Base-by-base conservation (phyloP, 352 stramenopile genomes). In the Pythium scleroteichum region DNA sequence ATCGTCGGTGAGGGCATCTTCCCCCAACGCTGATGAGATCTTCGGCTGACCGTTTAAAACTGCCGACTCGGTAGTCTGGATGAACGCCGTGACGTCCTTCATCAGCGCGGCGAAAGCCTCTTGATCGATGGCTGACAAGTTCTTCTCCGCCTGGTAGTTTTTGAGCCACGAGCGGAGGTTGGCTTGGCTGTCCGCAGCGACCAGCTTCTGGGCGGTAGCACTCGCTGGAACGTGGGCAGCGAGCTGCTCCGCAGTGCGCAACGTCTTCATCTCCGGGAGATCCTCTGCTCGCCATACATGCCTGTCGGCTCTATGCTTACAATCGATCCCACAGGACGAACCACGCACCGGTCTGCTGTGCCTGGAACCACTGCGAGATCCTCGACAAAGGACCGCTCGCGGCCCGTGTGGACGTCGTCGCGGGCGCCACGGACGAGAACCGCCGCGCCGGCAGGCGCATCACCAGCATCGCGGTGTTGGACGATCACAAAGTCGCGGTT, bases 191-290 rank as follows among this genome's bases (percentile, higher is more conserved):
- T 29, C 35, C 7, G 24, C 33, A 20, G 29, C 16, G 2, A 45
- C 57, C 12, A 66, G 59, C 41, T 50, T 48, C 29, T 24, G 54
- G 14, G 45, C 44, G 5, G 35, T 24, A 10, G 59, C 26, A 23
- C 62, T 29, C 13, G 39, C 46, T 24, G 53, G 62, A 4, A 69
- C 48, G 22, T 56, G 48, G 14, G 40, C 74, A 46, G 73, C 66
- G 20, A 89, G 61, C 2, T 70, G 75, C 62, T 89, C 74, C 55
- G 88, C 78, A 7, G 71, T 57, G 27, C 66, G 24, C 39, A 91
- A 73, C 62, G 79, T 86, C 49, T 71, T 67, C 41, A 91, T 73
- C 71, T 91, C 82, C 44, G 66, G 54, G 5, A 89, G 41, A 20
- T 84, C 57, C 41, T 69, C 62, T 69, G 48, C 19, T 45, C 6